phyloP scores from a whole-genome alignment of 768 basidiomycete genomes.

The Lyophyllum semitale region DNA sequence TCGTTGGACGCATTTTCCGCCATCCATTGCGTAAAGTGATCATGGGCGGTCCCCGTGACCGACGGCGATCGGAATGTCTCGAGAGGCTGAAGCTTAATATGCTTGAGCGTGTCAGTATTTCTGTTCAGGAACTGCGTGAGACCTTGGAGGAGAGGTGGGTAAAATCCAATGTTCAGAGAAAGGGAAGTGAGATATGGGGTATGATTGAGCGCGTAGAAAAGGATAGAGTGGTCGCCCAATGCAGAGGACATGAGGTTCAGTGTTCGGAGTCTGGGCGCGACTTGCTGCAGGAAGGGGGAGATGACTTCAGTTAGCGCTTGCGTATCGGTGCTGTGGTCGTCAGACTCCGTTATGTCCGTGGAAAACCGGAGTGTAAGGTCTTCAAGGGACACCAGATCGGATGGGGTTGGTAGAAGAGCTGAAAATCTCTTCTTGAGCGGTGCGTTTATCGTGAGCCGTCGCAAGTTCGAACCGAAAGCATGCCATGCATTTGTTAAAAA shows the following conservation, averaged over 20 bases:
- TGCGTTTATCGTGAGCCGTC: conserved; percentile 12
- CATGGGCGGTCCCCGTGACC: conserved; percentile 3
- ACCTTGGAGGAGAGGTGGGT: conserved; percentile 12
- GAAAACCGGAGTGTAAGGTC: conserved; percentile 8
- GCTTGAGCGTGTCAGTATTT: conserved; percentile 8
- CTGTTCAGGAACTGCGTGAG: conserved; percentile 9
- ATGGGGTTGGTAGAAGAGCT: conserved; percentile 5
- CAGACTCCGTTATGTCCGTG: conserved; percentile 7
- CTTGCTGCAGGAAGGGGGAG: conserved; percentile 2
- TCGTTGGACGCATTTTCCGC: conserved; percentile 2
- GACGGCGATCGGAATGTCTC: conserved; percentile 13
- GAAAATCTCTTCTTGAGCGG: conserved; percentile 8
- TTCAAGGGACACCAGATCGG: neutral
- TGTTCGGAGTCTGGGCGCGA: conserved; percentile 1
- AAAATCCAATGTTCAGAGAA: conserved; percentile 13
- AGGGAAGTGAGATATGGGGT: conserved; percentile 8
- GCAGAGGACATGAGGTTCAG: conserved; percentile 12
- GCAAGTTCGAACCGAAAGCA: conserved; percentile 9
- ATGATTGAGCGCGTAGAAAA: conserved; percentile 9
- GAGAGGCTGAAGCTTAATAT: conserved; percentile 15
- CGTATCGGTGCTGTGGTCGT: conserved; percentile 5
- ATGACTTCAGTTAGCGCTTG: neutral
- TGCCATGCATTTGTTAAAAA: conserved; percentile 11
- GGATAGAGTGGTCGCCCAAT: conserved; percentile 10
- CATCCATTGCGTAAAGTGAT: conserved; percentile 13